Percentiles rank a stretch among this genome's conserved stretches.
phyloP scores from a whole-genome alignment of 2,329 filamentous ascomycete species.

The Phialocephala subalpina region DNA sequence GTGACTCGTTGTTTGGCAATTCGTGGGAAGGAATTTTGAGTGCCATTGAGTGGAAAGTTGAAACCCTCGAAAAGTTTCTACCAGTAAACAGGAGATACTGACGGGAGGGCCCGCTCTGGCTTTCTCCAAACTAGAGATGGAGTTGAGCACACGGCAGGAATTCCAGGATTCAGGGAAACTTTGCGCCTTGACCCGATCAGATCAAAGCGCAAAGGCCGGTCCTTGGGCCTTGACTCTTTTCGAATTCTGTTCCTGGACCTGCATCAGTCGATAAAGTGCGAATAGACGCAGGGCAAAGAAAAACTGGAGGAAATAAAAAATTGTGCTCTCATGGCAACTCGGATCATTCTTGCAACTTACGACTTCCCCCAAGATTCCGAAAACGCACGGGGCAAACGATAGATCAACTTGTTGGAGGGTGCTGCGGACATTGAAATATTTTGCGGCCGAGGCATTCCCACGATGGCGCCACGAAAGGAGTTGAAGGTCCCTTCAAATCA shows the following conservation, averaged over 20 bases:
- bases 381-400: constrained; percentile 6
- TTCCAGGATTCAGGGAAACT: constrained; percentile 12
- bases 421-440: constrained; percentile 1
- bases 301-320: constrained; percentile 1
- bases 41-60: background rate
- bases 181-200: background rate
- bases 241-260: constrained; percentile 5
- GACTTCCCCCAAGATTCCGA: background rate
- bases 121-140: constrained; percentile 11
- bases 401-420: constrained; percentile 10
- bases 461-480: background rate
- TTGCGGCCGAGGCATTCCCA: background rate
- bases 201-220: background rate
- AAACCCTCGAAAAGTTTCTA: background rate
- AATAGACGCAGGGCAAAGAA: background rate
- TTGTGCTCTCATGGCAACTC: background rate
- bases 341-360: constrained; percentile 2
- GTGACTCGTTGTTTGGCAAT: background rate
- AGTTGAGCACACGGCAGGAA: constrained; percentile 9
- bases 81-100: background rate
- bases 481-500: constrained; percentile 8
- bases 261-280: background rate
- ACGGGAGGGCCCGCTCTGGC: constrained; percentile 20
- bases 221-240: background rate
- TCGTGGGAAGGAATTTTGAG: background rate